phyloP scores from a whole-genome alignment of 768 basidiomycete species.

The Tylopilus balloui region DNA sequence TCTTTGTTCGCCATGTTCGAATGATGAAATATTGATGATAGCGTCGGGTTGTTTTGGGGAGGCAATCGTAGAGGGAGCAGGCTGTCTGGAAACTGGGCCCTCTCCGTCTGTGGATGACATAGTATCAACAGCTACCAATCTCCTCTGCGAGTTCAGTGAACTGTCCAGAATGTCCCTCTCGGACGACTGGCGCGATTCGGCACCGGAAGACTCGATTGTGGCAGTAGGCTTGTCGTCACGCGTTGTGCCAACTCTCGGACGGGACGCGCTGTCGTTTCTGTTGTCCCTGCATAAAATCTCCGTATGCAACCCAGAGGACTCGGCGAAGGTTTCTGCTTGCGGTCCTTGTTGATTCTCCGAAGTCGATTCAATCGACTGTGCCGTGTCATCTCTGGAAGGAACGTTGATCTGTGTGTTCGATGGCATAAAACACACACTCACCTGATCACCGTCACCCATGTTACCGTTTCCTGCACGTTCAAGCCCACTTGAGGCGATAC shows the following conservation, averaged over 20 bases:
- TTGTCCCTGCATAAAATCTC: not conserved
- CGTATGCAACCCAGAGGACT: not conserved
- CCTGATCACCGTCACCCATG: not conserved
- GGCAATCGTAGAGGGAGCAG: not conserved
- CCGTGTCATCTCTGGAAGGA: not conserved
- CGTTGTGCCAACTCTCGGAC: not conserved
- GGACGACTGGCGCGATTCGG: not conserved
- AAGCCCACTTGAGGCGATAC: conserved; percentile 2
- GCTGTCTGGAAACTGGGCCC: not conserved
- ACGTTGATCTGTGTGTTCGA: not conserved
- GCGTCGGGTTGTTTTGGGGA: not conserved
- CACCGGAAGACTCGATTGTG: not conserved
- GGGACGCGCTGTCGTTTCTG: not conserved
- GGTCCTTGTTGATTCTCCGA: not conserved
- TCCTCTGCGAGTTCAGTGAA: not conserved
- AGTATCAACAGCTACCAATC: not conserved
- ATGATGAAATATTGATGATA: not conserved
- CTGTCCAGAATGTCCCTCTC: not conserved
- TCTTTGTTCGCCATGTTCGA: not conserved
- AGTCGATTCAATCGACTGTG: not conserved
- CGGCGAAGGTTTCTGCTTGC: not conserved
- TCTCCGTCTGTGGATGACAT: not conserved
- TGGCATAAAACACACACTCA: not conserved
- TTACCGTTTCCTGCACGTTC: not conserved
- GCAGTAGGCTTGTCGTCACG: not conserved